Conservation (phyloP, 176 grass and related monocot genomes). For the Carex pumila region DNA sequence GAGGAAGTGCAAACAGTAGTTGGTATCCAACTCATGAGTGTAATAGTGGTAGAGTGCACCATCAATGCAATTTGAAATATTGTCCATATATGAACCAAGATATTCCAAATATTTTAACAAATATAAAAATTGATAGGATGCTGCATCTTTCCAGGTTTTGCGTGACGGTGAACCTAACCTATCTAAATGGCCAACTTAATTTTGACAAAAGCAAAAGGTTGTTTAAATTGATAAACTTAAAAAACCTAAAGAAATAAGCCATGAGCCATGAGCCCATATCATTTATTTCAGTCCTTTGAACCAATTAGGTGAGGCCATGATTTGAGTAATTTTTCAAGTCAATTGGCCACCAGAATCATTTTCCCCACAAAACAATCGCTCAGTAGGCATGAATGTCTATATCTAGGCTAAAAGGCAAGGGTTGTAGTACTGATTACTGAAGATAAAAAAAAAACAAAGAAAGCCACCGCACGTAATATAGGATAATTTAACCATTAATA, state of each 20-base stretch:
- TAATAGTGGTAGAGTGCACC: not conserved
- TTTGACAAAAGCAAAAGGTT: not conserved
- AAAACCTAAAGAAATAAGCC: not conserved
- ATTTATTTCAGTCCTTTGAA: not conserved
- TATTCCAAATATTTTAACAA: not conserved
- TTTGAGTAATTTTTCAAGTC: not conserved
- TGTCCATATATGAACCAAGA: not conserved
- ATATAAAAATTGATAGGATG: constrained; percentile 6
- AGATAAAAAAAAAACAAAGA: not conserved
- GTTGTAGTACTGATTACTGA: not conserved
- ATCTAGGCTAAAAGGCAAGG: not conserved
- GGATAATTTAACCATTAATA: not conserved
- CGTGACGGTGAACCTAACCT: not conserved
- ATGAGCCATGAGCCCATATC: not conserved
- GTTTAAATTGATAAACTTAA: not conserved
- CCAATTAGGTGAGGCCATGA: not conserved
- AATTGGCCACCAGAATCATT: not conserved
- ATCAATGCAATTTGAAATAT: not conserved
- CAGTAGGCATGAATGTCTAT: not conserved
- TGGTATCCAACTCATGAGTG: not conserved
- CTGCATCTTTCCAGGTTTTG: not conserved
- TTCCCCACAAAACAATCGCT: not conserved
- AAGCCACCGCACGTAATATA: not conserved
- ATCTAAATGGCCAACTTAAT: not conserved
- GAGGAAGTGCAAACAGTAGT: not conserved